Conservation (phyloP, 2,329 filamentous ascomycete species). For the Colletotrichum tropicicola region DNA sequence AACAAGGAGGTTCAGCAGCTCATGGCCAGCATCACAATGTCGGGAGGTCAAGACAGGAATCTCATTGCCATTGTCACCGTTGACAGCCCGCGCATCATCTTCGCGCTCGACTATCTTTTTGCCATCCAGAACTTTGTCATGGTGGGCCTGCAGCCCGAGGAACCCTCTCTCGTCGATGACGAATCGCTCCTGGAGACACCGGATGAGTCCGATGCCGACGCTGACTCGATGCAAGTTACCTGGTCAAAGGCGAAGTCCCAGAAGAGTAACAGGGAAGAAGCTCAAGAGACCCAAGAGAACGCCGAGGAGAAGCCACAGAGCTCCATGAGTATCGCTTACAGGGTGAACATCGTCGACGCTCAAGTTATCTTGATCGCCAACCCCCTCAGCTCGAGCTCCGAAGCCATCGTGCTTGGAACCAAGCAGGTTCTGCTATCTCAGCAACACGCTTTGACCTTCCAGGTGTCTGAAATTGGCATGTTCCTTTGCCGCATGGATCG, state of each 20-base stretch:
- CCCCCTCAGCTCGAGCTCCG: constrained; percentile 86
- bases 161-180: constrained; percentile 59
- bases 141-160: constrained; percentile 74
- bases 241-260: constrained; percentile 47
- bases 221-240: constrained; percentile 63
- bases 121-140: constrained; percentile 86
- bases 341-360: constrained; percentile 93
- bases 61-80: constrained; percentile 92
- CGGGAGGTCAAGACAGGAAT: constrained; percentile 81
- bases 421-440: constrained; percentile 93
- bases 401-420: constrained; percentile 93
- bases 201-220: constrained; percentile 62
- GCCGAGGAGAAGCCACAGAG: constrained; percentile 38
- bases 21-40: constrained; percentile 96
- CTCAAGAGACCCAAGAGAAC: constrained; percentile 8
- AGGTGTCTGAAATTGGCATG: constrained; percentile 96
- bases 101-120: constrained; percentile 95
- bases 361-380: constrained; percentile 98
- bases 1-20: constrained; percentile 97
- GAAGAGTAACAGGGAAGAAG: constrained; percentile 34
- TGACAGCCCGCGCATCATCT: constrained; percentile 93
- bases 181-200: constrained; percentile 64
- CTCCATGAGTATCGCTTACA: constrained; percentile 81
- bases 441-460: constrained; percentile 92
- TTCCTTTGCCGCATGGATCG: constrained; percentile 98